These are phyloP conservation scores for Bacidia rubella DNA, from an alignment of 495 filamentous ascomycete species.

Conservation along the genomic window DNA sequence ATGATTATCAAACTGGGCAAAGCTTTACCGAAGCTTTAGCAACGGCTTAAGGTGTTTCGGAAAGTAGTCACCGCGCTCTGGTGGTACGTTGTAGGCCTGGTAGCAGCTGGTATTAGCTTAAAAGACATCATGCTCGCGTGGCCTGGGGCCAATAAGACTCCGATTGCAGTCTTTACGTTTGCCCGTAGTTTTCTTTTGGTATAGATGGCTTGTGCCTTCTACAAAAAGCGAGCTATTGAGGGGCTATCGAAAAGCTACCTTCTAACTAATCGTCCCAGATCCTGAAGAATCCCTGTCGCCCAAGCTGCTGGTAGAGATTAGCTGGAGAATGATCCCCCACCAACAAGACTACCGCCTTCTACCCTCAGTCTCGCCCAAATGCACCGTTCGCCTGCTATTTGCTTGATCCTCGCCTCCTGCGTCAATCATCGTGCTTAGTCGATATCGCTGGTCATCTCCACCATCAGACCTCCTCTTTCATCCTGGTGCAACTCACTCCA, in stretches of 20 bases:
- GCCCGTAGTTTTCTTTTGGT: not conserved
- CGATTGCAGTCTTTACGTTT: not conserved
- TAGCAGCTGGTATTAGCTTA: too few species aligned
- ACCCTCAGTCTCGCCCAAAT: not conserved
- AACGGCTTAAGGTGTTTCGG: not conserved
- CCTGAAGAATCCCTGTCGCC: slow-evolving; percentile 1
- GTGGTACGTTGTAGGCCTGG: too few species aligned
- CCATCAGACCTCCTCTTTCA: not conserved
- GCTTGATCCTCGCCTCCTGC: slow-evolving; percentile 4
- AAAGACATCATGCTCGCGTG: not conserved
- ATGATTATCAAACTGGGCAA: too few species aligned
- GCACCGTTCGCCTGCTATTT: not conserved
- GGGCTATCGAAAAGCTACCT: too few species aligned
- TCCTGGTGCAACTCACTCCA: not conserved
- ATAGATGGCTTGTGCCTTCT: not conserved
- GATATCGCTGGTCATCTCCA: not conserved
- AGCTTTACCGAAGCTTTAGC: not conserved
- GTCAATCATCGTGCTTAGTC: not conserved
- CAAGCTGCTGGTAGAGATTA: slow-evolving; percentile 4
- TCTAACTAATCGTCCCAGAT: slow-evolving; percentile 1
- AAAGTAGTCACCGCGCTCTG: too few species aligned
- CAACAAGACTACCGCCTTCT: not conserved
- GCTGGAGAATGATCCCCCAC: not conserved
- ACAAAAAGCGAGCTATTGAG: not conserved
- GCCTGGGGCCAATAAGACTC: not conserved